A percentile compares a stretch with the other conserved stretches of the same genome.
Conservation (phyloP, 2,329 filamentous ascomycete genomes). For the Kalaharituber pfeilii region DNA sequence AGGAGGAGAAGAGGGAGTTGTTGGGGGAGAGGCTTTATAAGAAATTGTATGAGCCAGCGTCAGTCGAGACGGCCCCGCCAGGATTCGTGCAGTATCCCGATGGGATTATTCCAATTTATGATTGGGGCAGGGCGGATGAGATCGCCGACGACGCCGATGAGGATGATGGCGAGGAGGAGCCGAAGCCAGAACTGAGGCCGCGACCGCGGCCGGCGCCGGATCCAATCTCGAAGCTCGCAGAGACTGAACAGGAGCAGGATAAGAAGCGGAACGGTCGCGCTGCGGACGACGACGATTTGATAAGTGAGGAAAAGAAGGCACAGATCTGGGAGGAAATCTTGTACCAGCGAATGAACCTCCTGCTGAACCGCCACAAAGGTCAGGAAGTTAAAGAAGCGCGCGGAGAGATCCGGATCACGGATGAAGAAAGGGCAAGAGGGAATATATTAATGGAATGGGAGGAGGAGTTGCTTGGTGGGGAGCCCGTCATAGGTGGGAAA, state of each 20-base stretch:
- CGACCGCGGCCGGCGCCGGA: too few relatives aligned
- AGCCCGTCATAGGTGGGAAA: too few relatives aligned
- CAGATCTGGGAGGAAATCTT: neutral
- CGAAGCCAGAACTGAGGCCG: too few relatives aligned
- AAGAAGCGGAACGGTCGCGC: neutral
- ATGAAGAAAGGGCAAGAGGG: neutral
- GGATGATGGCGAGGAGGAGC: neutral
- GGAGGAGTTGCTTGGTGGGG: too few relatives aligned
- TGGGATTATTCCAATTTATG: neutral
- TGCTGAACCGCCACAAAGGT: neutral
- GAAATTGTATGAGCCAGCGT: neutral
- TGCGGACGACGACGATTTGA: neutral
- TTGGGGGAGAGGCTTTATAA: neutral
- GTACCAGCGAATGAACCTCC: neutral
- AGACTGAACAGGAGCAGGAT: too few relatives aligned
- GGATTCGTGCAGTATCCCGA: neutral
- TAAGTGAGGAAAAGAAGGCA: neutral
- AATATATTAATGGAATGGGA: neutral
- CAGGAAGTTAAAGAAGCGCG: neutral
- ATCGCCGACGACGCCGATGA: neutral
- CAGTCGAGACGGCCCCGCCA: neutral
- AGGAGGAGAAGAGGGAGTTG: neutral
- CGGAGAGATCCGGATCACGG: neutral
- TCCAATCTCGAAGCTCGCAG: too few relatives aligned
- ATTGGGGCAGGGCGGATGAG: neutral